Evolutionary conservation across 139 green algal species (phyloP), one percentile per base, ranked within the genome.

Genomic region (Chlamydomonas schloesseri): DNA sequence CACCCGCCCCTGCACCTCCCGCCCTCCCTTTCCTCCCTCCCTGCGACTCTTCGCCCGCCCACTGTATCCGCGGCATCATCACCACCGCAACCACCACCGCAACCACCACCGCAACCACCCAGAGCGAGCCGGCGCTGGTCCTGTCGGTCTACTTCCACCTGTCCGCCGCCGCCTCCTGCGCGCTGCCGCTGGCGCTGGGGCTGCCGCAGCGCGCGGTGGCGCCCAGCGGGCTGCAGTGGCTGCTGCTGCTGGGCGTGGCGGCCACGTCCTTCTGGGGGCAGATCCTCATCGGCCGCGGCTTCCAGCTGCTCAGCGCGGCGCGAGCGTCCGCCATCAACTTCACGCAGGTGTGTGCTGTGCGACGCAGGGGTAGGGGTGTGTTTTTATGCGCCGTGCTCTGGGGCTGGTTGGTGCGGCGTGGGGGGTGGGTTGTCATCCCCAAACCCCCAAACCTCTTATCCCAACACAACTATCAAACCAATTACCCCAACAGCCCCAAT

Each of bases 121-220:
- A 50, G 70, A 68, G 23, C n/a, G 82, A 87, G 77, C 77, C 82
- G 26, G 31, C 88, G n/a, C 64, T 91, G 21, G 78, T 83, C 20
- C 37, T 94, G 21, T 82, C 89, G 13, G 78, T 94, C 23, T 93
- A 92, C 65, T 95, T 95, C 71, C 92, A 95, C 75, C 64, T 57
- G 0, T 76, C 55, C 42, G 88, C 90, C 31, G 47, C 92, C 28
- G 2, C 81, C 21, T 69, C 86, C 26, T 90, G 78, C 24, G 36
- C 58, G 0, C 3, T 89, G 23, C 92, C 92, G 10, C 85, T 95
- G 57, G 53, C 79, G 2, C 13, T 58, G 14, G 87, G 90, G 13
- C 79, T 87, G 37, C 92, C 92, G 1, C 37, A 87, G 26, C 67
- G 17, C 11, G 67, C 68, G 10, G 68, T 86, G 67, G 28, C 18